A percentile compares a stretch with the other conserved stretches of the same genome.
Evolutionary conservation across 2,329 filamentous ascomycete species (phyloP).

Genomic region (Lachnellula occidentalis): DNA sequence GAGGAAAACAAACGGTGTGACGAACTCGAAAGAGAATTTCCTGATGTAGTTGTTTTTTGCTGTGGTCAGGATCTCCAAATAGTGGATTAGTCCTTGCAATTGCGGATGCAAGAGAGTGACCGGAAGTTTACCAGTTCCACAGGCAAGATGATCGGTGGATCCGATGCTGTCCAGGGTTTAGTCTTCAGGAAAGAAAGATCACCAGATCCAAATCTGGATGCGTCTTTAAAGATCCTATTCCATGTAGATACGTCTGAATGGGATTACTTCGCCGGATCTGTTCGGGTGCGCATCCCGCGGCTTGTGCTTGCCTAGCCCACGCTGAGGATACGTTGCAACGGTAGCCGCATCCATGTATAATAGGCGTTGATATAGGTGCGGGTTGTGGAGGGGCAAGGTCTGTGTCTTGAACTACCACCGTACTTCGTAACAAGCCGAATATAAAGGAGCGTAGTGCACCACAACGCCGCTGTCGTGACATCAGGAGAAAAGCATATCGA

Average conservation of each 20-base stretch:
- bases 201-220: slow-evolving; percentile 13
- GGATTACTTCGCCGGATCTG: slow-evolving; percentile 12
- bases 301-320: neutral
- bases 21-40: no score
- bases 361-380: slow-evolving; percentile 21
- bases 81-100: neutral
- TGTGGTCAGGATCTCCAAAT: neutral
- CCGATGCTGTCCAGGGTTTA: slow-evolving; percentile 11
- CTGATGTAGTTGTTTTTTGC: no score
- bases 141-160: slow-evolving; percentile 17
- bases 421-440: no score
- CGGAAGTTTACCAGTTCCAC: neutral
- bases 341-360: slow-evolving; percentile 19
- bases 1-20: no score
- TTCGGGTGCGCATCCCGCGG: neutral
- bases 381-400: slow-evolving; percentile 2
- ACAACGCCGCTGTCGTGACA: neutral
- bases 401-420: neutral
- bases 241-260: slow-evolving; percentile 20
- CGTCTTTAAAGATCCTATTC: slow-evolving; percentile 14
- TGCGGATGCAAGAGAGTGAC: slow-evolving; percentile 5
- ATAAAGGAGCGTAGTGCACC: neutral
- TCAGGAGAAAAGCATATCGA: no score
- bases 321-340: slow-evolving; percentile 9
- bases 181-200: slow-evolving; percentile 3